Conservation (phyloP, 2,329 filamentous ascomycete species). For the Fonsecaea erecta region DNA sequence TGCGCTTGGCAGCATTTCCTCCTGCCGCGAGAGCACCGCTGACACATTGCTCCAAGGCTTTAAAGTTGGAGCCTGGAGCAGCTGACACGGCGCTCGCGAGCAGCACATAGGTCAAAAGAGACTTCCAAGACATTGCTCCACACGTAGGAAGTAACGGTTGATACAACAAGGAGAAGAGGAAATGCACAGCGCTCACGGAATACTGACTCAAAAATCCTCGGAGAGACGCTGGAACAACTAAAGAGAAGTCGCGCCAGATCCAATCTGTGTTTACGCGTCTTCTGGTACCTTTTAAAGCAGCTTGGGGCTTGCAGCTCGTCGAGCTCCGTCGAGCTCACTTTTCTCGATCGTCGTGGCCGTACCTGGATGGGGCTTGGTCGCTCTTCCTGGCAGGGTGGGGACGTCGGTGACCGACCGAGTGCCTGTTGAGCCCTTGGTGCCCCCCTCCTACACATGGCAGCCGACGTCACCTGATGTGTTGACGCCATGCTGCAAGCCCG, state of each 20-base stretch:
- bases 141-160: neutral
- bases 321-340: neutral
- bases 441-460: neutral
- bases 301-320: neutral
- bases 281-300: neutral
- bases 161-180: neutral
- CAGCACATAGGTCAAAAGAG: slow-evolving; percentile 8
- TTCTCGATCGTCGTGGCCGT: neutral
- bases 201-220: neutral
- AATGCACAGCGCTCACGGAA: neutral
- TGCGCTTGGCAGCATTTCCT: neutral
- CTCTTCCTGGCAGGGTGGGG: neutral
- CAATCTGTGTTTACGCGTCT: neutral
- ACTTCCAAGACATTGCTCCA: neutral
- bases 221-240: neutral
- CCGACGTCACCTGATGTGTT: neutral
- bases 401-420: neutral
- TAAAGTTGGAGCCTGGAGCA: neutral
- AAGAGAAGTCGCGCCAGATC: neutral
- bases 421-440: neutral
- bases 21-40: neutral
- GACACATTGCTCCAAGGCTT: neutral
- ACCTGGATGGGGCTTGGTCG: neutral
- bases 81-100: neutral
- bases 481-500: neutral